phyloP scores from a whole-genome alignment of 163 green algal genomes.

The Coccomyxa subellipsoidea region DNA sequence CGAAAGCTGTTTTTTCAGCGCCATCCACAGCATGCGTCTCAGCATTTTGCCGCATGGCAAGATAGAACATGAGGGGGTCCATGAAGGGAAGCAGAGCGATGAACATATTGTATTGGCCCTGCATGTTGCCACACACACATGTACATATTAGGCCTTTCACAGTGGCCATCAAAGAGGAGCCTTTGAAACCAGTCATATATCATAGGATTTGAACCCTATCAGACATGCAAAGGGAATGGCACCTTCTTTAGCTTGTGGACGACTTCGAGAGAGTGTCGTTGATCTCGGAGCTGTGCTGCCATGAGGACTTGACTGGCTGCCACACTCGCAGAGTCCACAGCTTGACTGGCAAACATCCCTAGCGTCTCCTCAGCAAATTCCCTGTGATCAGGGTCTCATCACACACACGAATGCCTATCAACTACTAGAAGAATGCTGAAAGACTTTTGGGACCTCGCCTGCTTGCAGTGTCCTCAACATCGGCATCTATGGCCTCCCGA shows the following conservation, averaged over 20 bases:
- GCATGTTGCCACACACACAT: conserved; percentile 3
- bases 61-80: conserved; percentile 43
- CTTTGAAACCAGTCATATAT: not conserved
- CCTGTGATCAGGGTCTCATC: not conserved
- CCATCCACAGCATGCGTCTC: conserved; percentile 35
- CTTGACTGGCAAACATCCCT: conserved; percentile 4
- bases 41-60: conserved; percentile 36
- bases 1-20: conserved; percentile 47
- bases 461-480: conserved; percentile 7
- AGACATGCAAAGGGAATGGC: not conserved
- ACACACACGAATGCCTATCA: not conserved
- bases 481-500: conserved; percentile 1
- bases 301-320: not conserved
- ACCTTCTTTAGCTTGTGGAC: conserved; percentile 5
- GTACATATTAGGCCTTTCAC: not conserved
- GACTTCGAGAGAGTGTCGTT: not conserved
- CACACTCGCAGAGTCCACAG: not conserved
- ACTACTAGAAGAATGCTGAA: no score
- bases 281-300: conserved; percentile 1
- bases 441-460: not conserved
- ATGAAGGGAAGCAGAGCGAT: conserved; percentile 32
- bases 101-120: conserved; percentile 43
- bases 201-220: not conserved
- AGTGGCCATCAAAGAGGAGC: not conserved
- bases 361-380: conserved; percentile 19